phyloP scores from a whole-genome alignment of 306 rosid species.

The Ormosia semicastrata region DNA sequence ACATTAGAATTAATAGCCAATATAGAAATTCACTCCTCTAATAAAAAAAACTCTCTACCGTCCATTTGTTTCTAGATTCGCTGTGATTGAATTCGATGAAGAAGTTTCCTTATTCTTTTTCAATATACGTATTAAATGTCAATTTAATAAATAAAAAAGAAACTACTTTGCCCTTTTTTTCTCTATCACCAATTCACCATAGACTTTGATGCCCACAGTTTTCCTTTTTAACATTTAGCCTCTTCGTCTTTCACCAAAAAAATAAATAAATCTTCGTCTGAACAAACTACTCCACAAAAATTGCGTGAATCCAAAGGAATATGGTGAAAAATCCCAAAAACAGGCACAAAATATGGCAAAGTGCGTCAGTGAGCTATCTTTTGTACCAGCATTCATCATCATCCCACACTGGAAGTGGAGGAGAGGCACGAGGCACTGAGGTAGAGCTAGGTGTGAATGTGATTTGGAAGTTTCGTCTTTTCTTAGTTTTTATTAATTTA shows the following conservation, averaged over 20 bases:
- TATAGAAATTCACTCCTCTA: too few species aligned
- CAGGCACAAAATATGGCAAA: conserved; percentile 10
- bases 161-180: not conserved
- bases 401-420: conserved; percentile 18
- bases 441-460: not conserved
- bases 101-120: not conserved
- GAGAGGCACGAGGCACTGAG: not conserved
- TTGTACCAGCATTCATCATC: not conserved
- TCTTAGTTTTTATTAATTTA: not conserved
- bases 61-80: not conserved
- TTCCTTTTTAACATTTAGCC: not conserved
- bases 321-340: not conserved
- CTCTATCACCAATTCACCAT: not conserved
- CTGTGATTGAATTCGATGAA: not conserved
- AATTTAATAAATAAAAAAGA: not conserved
- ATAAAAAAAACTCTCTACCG: not conserved
- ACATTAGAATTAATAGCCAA: too few species aligned
- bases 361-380: not conserved
- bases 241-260: too few species aligned
- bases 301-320: conserved; percentile 10
- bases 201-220: not conserved
- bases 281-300: not conserved
- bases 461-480: not conserved
- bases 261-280: too few species aligned
- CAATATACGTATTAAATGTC: not conserved